phyloP scores from a whole-genome alignment of 139 green algal species.

The Chlamydomonas sp. region DNA sequence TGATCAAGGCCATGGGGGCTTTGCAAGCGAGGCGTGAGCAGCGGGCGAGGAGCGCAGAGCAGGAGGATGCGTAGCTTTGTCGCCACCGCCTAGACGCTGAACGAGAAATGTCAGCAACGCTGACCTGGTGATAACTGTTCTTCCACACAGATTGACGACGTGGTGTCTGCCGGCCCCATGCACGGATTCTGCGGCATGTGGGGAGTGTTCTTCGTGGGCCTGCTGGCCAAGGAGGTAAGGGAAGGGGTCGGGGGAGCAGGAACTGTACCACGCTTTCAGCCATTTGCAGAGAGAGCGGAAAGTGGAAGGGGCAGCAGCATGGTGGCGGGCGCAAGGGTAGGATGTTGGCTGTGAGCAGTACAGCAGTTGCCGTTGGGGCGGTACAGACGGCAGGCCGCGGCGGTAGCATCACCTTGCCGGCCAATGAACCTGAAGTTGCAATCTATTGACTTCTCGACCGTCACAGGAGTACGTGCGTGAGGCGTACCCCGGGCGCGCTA shows the following conservation, averaged over 20 bases:
- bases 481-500: constrained; percentile 30
- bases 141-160: constrained; percentile 69
- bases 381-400: background rate
- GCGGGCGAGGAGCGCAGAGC: no score
- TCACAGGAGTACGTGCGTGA: constrained; percentile 59
- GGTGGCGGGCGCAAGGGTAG: background rate
- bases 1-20: no score
- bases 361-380: background rate
- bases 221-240: constrained; percentile 65
- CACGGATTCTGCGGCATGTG: constrained; percentile 77
- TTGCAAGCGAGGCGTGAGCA: no score
- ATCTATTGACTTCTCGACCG: background rate
- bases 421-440: background rate
- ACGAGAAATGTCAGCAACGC: no score
- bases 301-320: background rate
- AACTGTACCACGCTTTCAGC: background rate
- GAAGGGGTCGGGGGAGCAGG: background rate
- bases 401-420: background rate
- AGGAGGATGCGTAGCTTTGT: no score
- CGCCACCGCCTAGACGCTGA: no score
- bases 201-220: constrained; percentile 64
- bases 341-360: background rate
- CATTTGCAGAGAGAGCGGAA: background rate
- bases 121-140: no score
- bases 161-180: constrained; percentile 76